phyloP scores from a whole-genome alignment of 768 basidiomycete species.

The Suillus alpinus region DNA sequence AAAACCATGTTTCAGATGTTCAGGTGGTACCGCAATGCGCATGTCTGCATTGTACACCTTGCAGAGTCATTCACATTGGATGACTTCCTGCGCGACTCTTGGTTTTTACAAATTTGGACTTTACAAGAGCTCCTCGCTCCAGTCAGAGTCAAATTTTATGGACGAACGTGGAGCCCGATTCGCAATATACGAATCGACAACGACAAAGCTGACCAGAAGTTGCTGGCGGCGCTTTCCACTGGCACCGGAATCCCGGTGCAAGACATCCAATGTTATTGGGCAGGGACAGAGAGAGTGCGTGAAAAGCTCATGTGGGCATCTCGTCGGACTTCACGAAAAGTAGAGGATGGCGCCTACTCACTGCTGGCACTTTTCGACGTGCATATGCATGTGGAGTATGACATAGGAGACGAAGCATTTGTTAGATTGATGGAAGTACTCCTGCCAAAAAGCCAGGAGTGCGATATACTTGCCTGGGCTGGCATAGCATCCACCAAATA shows the following conservation, averaged over 20 bases:
- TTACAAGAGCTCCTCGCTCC: conserved; percentile 20
- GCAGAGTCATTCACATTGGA: neutral
- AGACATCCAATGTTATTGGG: conserved; percentile 19
- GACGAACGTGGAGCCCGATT: conserved; percentile 14
- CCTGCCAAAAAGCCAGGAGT: conserved; percentile 15
- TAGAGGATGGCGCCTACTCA: conserved; percentile 19
- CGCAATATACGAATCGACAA: conserved; percentile 16
- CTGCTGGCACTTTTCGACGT: conserved; percentile 18
- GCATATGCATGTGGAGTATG: conserved; percentile 11
- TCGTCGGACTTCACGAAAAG: conserved; percentile 5
- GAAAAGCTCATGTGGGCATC: conserved; percentile 20
- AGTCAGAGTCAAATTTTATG: conserved; percentile 21
- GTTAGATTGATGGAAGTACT: conserved; percentile 16
- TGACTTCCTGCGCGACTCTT: conserved; percentile 9
- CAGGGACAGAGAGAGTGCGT: conserved; percentile 17
- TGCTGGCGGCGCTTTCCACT: conserved; percentile 13
- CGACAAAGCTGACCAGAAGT: conserved; percentile 19
- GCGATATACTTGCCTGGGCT: conserved; percentile 23
- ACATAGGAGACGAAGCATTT: conserved; percentile 16
- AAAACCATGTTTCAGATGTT: conserved; percentile 5
- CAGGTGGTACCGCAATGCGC: conserved; percentile 20
- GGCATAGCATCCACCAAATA: conserved; percentile 10
- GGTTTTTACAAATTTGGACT: conserved; percentile 13
- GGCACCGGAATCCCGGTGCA: conserved; percentile 12
- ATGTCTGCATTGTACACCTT: conserved; percentile 19